phyloP scores from a whole-genome alignment of 805 yeast species.

The Candida schatavii region DNA sequence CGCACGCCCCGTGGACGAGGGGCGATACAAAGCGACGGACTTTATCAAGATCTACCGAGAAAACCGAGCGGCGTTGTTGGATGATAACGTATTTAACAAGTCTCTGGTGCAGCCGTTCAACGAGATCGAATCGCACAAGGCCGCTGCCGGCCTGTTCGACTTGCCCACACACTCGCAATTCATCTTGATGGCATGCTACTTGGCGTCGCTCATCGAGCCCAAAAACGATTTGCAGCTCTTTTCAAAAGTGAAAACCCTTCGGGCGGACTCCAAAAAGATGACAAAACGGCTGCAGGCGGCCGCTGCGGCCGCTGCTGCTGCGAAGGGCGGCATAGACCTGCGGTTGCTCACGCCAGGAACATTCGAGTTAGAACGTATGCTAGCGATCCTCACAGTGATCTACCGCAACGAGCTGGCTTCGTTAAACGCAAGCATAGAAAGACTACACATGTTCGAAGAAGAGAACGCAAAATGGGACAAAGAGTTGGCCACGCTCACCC shows the following conservation, averaged over 20 bases:
- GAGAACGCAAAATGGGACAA: conserved; percentile 28
- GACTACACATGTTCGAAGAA: conserved; percentile 30
- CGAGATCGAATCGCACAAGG: conserved; percentile 18
- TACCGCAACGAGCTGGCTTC: conserved; percentile 41
- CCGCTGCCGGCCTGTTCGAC: conserved; percentile 32
- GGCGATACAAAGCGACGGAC: conserved; percentile 20
- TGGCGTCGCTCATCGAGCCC: conserved; percentile 76
- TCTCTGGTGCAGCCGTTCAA: conserved; percentile 25
- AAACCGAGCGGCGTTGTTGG: conserved; percentile 21
- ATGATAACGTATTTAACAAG: conserved; percentile 30
- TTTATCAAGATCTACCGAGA: conserved; percentile 35
- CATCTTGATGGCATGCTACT: conserved; percentile 74
- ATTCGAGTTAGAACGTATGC: conserved; percentile 73
- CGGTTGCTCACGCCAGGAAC: conserved; percentile 67
- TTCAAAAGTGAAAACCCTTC: conserved; percentile 49
- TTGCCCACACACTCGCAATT: conserved; percentile 63
- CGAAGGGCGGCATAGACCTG: conserved; percentile 51
- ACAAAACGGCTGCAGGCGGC: conserved; percentile 23
- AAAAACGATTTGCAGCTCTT: conserved; percentile 67
- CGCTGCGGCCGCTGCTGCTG: conserved; percentile 16
- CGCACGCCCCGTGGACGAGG: conserved; percentile 22
- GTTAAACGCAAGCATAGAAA: conserved; percentile 21
- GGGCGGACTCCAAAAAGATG: conserved; percentile 26
- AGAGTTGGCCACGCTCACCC: conserved; percentile 34
- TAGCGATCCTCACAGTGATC: conserved; percentile 77